phyloP scores from a whole-genome alignment of 2,329 filamentous ascomycete species.

The Nemania abortiva region DNA sequence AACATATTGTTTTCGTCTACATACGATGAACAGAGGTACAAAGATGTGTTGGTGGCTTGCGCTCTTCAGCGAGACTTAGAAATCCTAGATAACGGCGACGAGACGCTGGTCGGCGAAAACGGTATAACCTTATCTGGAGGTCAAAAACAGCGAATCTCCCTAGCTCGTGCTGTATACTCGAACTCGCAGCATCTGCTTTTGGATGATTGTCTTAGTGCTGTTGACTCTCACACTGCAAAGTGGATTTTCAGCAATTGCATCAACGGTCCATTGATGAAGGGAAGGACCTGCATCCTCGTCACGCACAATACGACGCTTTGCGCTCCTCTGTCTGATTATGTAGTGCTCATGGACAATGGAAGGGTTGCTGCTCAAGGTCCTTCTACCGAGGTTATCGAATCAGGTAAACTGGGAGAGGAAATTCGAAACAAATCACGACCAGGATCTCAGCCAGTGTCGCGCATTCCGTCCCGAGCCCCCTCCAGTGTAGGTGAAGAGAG shows the following conservation, averaged over 20 bases:
- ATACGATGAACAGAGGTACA: conserved; percentile 85
- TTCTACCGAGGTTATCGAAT: conserved; percentile 80
- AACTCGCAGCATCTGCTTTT: conserved; percentile 90
- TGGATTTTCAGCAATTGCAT: conserved; percentile 98
- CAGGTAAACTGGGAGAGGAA: conserved; percentile 91
- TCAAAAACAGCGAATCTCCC: conserved; percentile 96
- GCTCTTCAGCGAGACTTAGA: conserved; percentile 91
- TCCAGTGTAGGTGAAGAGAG: conserved; percentile 78
- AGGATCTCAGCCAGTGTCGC: conserved; percentile 76
- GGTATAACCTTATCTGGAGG: conserved; percentile 96
- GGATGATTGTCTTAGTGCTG: conserved; percentile 95
- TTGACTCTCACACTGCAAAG: conserved; percentile 96
- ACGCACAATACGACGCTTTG: conserved; percentile 95
- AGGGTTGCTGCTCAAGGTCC: conserved; percentile 81
- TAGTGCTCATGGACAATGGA: conserved; percentile 90
- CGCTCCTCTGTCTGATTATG: conserved; percentile 81
- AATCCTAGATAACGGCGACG: conserved; percentile 91
- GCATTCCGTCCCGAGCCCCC: conserved; percentile 79
- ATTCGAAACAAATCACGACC: conserved; percentile 77
- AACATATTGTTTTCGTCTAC: conserved; percentile 93
- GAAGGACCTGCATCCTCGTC: conserved; percentile 92
- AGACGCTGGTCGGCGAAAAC: conserved; percentile 96
- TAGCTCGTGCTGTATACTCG: conserved; percentile 97
- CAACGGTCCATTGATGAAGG: conserved; percentile 86
- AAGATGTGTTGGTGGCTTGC: conserved; percentile 89